Conservation (phyloP, 2,329 filamentous ascomycete species). For the Penicillium sp. region DNA sequence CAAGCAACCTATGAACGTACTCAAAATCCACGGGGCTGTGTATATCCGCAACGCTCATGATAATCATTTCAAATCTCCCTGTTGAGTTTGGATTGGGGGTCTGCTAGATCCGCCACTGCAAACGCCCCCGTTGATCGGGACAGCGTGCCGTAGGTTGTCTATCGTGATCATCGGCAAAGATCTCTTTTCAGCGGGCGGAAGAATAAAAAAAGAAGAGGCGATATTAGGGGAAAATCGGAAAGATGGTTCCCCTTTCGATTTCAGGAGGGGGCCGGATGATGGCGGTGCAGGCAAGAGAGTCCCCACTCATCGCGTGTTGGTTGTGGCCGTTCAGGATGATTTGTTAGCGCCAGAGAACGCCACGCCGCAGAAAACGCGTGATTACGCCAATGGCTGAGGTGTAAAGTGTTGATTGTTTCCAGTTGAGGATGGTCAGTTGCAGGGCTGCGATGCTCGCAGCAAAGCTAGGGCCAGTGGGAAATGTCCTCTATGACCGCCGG, state of each 20-base stretch:
- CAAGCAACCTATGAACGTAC: not conserved
- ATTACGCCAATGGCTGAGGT: conserved; percentile 22
- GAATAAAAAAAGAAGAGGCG: not conserved
- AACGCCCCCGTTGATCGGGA: not conserved
- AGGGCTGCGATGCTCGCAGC: conserved; percentile 5
- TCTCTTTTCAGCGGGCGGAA: not conserved
- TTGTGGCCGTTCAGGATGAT: not conserved
- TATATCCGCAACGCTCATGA: not conserved
- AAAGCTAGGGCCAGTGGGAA: conserved; percentile 4
- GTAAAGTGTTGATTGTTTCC: conserved; percentile 13
- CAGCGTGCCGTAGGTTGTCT: not conserved
- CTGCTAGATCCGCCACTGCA: not conserved
- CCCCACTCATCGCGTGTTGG: conserved; percentile 13
- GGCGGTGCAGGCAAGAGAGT: conserved; percentile 1
- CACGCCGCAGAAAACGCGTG: conserved; percentile 8
- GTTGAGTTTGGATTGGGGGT: not conserved
- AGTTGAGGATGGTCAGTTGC: conserved; percentile 9
- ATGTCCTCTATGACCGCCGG: not conserved
- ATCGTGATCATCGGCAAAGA: not conserved
- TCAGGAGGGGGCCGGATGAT: conserved; percentile 1
- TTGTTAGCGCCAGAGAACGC: conserved; percentile 3
- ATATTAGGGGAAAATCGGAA: not conserved
- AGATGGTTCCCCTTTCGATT: not conserved
- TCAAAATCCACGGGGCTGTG: not conserved
- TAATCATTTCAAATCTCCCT: not conserved